Base-by-base conservation (phyloP, 768 basidiomycete genomes). In the Lactarius tabidus region DNA sequence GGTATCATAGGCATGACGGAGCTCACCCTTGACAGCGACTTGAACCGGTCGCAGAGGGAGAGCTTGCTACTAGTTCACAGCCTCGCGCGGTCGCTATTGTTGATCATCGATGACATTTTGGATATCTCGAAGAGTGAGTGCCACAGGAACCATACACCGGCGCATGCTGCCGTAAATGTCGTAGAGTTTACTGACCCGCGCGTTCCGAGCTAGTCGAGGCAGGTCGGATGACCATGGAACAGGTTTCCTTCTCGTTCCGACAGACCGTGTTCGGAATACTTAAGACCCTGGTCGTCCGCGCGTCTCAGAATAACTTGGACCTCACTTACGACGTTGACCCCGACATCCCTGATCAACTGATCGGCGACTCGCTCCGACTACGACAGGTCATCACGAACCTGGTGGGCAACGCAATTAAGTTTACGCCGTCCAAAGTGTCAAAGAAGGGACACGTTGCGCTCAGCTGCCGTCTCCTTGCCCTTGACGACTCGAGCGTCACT, bases 1-100 rank as follows among this genome's bases (percentile, higher is more conserved):
- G 96, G 97, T 73, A 99, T 99, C 75, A 98, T 99, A 70, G 96
- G 96, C n/a, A 95, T 99, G 95, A 99, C 96, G 29, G 95, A 96
- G 76, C 78, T 99, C 63, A 98, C 97, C 12, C 86, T 99, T 26
- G 97, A 99, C 73, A 94, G 91, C 52, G 97, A 99, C 74, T 77
- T 99, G 70, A 97, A 95, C 66, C 79, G 96, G 68, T 91, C 91
- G 43, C 97, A 98, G 76, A 81, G 96, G 66, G 97, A 98, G 79
- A 97, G 95, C 75, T 79, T 99, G 74, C 81, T 97, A 71, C 86
- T 98, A 39, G 97, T 99, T 9, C 95, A 98, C 74, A 94, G 90
- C 67, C 81, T 99, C 74, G 97, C 97, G 1, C 85, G 93, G 63
- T 95, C 92, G 14, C 80, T 99, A 65, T 80, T 99, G 54, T 80